Base-by-base conservation (phyloP, 2,329 filamentous ascomycete genomes). In the Ciborinia camelliae region DNA sequence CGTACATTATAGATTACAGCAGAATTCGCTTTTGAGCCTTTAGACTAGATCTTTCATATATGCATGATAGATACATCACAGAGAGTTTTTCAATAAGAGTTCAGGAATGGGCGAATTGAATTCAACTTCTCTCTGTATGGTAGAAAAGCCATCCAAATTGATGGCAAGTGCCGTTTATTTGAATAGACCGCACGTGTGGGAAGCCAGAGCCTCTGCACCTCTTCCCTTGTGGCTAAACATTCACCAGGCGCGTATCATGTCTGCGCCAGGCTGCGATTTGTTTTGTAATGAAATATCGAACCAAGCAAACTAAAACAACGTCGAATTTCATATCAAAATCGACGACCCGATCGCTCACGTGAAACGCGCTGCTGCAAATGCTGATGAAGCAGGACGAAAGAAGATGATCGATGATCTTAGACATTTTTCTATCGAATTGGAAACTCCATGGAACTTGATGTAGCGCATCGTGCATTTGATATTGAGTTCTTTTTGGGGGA, bases 361-460 rank as follows among this genome's bases (percentile, higher is more conserved):
- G 23, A 64, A 57, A n/a, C 45, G 35, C 7, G 45, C 20, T n/a
- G 43, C 62, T 14, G 54, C 37, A 35, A 58, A 20, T 1, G 35
- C 48, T 6, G 64, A 55, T 58, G 59, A 63, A 30, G 37, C 32
- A 55, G 58, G 35, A 23, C 59, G 59, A 47, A 64, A 60, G 45
- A 41, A 64, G 45, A 41, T 60, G 2, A 41, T 64, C 6, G 61
- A 66, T 28, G 35, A 41, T 12, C 54, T 66, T 43, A 45, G 47
- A 12, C 55, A 64, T 52, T 50, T 66, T 41, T 47, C 61, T 2
- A 53, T 52, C 37, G 64, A 57, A 15, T 54, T 66, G 4, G 64
- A 66, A 26, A 64, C 64, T 1, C 54, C 64, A 37, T 60, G 62
- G 50, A 53, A 66, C 32, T 58, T 54, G 4, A 58, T 66, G 52